A percentile compares a stretch with the other conserved stretches of the same genome.
Conservation (phyloP, 371 early-diverging fungal species). For the Actinomucor elegans region DNA sequence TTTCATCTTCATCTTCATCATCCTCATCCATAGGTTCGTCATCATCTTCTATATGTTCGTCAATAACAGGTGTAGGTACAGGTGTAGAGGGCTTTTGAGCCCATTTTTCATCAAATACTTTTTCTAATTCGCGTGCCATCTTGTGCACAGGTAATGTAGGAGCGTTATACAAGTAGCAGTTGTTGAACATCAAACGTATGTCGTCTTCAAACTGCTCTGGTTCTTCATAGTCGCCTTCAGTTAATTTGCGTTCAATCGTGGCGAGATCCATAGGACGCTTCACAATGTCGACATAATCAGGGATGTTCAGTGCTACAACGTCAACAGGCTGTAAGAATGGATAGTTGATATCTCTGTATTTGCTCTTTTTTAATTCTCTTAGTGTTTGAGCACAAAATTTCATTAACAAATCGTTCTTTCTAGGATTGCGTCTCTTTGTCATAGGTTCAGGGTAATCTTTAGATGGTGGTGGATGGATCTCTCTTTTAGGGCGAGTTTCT, state of each 20-base stretch:
- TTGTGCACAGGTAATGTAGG: constrained; percentile 85
- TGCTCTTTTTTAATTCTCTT: constrained; percentile 78
- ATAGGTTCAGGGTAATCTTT: constrained; percentile 52
- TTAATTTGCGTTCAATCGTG: constrained; percentile 89
- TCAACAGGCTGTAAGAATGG: constrained; percentile 95
- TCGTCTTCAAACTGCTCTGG: constrained; percentile 85
- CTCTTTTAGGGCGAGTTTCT: constrained; percentile 69
- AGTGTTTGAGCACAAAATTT: constrained; percentile 70
- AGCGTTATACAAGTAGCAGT: constrained; percentile 95
- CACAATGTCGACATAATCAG: constrained; percentile 91
- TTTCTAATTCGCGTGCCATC: constrained; percentile 79
- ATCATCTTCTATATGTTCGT: constrained; percentile 11
- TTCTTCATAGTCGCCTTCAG: constrained; percentile 68
- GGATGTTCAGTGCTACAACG: constrained; percentile 86
- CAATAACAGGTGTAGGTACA: constrained; percentile 7
- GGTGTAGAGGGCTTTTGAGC: constrained; percentile 54
- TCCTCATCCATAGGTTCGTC: neutral
- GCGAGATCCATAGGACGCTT: constrained; percentile 98
- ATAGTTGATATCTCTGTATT: constrained; percentile 67
- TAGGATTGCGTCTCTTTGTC: constrained; percentile 45
- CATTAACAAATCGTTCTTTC: constrained; percentile 66
- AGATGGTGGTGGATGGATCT: constrained; percentile 68
- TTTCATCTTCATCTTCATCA: constrained; percentile 22
- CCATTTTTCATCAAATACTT: constrained; percentile 88
- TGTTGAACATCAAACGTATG: constrained; percentile 85